Evolutionary conservation across 2,329 filamentous ascomycete genomes (phyloP).

Genomic region (Colletotrichum melonis): DNA sequence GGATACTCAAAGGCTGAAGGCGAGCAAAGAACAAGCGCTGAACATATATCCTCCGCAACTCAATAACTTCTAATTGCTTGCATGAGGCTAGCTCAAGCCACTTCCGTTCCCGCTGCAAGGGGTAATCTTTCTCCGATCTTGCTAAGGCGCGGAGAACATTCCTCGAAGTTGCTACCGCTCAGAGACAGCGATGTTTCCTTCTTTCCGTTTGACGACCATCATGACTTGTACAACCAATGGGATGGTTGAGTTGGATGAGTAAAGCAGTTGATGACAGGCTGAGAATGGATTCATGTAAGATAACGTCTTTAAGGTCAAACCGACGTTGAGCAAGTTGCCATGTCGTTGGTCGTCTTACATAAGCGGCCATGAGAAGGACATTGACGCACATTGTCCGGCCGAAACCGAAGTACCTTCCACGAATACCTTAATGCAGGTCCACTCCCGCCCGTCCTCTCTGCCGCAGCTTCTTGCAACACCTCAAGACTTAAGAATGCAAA

Average conservation of each 20-base stretch:
- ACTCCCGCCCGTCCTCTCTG: too few species aligned
- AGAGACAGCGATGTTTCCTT: not conserved
- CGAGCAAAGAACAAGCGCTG: not conserved
- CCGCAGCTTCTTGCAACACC: not conserved
- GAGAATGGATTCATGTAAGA: not conserved
- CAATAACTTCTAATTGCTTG: not conserved
- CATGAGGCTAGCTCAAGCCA: not conserved
- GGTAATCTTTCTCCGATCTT: not conserved
- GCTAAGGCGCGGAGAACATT: not conserved
- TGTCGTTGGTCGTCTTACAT: slow-evolving; percentile 21
- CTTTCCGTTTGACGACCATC: not conserved
- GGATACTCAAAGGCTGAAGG: not conserved
- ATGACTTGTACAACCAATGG: not conserved
- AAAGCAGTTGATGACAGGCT: not conserved
- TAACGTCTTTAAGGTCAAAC: not conserved
- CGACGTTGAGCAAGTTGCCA: not conserved
- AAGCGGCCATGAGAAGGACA: slow-evolving; percentile 6
- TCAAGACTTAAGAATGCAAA: not conserved
- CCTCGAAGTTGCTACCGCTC: too few species aligned
- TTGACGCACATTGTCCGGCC: slow-evolving; percentile 7
- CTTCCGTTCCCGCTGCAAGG: not conserved
- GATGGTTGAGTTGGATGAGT: not conserved
- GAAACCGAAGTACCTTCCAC: not conserved
- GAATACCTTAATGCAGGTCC: not conserved
- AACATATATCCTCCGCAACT: too few species aligned